Base-by-base conservation (phyloP, 345 rosid species). In the Aquilaria yunnanensis region DNA sequence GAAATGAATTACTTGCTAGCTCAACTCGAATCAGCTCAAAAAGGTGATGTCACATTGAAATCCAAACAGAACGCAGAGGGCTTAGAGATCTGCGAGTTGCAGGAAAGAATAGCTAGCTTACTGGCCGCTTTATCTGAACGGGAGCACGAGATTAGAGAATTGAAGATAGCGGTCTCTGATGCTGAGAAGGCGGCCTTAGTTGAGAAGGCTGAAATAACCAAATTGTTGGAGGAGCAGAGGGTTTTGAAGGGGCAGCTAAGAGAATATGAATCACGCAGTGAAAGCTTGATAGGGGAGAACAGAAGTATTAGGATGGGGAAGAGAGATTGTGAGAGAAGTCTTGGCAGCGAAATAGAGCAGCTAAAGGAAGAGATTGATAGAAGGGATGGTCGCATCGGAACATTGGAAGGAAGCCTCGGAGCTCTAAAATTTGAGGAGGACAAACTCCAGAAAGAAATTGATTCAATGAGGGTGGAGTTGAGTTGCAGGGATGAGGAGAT, bases 161-260 rank as follows among this genome's bases (percentile, higher is more conserved):
- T 85, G 61, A 87, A 83, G 63, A 66, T 65, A 9, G 80, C 81
- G 0, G 66, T 86, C 14, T 72, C 81, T 23, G 81, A 80, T 30
- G 80, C 89, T 11, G 85, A 87, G 70, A 59, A 81, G 71, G 85
- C 65, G 72, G 76, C 83, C 54, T 80, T 75, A 41, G 75, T 80
- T 0, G 92, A 87, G 67, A 81, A 82, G 59, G 78, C 83, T 54
- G 83, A 81, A 66, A 81, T 83, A 68, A 72, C 70, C 12, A 76
- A 70, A 68, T 68, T 83, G 47, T 56, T 74, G 6, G 87, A 76
- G 61, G 85, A 74, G 66, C 57, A 69, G 54, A 63, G 55, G 9
- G 54, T 12, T 23, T 64, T 84, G 60, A 79, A 62, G 67, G 82
- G 76, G 46, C 75, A 81, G 62, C 69, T 77, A 2, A 76, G 83